Evolutionary conservation across 2,329 filamentous ascomycete species (phyloP), one percentile per base, ranked within the genome.

Genomic region (Lecanicillium sp.): DNA sequence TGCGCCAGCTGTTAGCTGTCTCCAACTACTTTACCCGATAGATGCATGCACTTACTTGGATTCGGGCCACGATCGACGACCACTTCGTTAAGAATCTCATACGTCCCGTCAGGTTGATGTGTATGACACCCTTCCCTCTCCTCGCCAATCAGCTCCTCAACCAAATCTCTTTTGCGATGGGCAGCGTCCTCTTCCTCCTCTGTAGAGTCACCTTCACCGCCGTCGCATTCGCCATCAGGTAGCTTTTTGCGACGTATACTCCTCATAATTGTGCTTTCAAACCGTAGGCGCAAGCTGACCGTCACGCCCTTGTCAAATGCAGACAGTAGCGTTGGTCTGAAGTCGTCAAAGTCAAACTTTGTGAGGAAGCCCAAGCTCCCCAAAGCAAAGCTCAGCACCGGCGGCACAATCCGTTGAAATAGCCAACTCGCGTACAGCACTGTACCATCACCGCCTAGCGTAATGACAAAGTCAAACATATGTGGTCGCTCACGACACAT

Each of bases 361-460:
- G 92, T 96, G 48, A 98, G 65, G 55, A 98, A 98, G 0, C 92
- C 92, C 5, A 98, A 69, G 17, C 89, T 95, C 8, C 92, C 92
- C 9, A 96, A 68, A 1, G 88, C 78, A 58, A 98, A 96, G 44
- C 87, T 90, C 45, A 98, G 68, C 1, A 95, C 87, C 0, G 92
- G 92, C 5, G 92, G 92, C 1, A 96, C 90, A 33, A 96, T 84
- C 30, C 85, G 79, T 64, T 98, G 92, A 58, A 98, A 98, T 2
- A 98, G 70, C 89, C 90, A 96, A 54, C 87, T 94, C 4, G 90
- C 85, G 55, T 95, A 96, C 9, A 98, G 68, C 6, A 98, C 90
- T 0, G 92, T 98, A n/a, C 92, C 92, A 56, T 98, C 92, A 11
- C 92, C 92, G 35, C 88, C 89, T 3, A 95, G 73, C 0, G 90